Percentiles rank a stretch among this genome's conserved stretches.
Conservation (phyloP, 306 rosid species). For the Trifolium fragiferum region DNA sequence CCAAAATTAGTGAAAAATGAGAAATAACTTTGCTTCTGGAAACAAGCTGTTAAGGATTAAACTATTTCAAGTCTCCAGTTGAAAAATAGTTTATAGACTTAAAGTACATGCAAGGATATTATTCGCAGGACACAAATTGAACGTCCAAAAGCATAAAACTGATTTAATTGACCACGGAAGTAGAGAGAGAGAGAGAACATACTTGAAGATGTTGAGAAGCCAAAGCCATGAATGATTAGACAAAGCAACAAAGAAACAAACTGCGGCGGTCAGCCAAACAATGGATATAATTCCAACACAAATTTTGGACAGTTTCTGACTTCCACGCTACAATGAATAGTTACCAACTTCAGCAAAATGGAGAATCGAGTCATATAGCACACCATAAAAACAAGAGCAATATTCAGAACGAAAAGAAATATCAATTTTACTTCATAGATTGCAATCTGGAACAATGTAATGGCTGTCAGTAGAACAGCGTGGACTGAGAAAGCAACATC, state of each 20-base stretch:
- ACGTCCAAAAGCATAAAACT: background rate
- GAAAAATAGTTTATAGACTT: background rate
- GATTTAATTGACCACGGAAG: conserved; percentile 2
- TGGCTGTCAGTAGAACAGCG: conserved; percentile 78
- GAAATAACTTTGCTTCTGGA: conserved; percentile 1
- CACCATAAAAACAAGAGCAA: background rate
- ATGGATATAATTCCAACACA: conserved; percentile 61
- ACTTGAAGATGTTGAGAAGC: conserved; percentile 82
- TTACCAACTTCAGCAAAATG: conserved; percentile 28
- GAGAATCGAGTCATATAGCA: conserved; percentile 10
- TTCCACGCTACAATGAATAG: conserved; percentile 67
- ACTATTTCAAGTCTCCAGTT: no score
- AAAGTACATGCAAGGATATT: background rate
- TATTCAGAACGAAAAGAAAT: conserved; percentile 5
- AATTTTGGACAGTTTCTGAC: conserved; percentile 74
- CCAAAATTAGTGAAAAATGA: background rate
- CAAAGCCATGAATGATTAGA: conserved; percentile 89
- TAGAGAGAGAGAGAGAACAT: conserved; percentile 30
- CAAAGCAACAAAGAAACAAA: conserved; percentile 83
- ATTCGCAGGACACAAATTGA: background rate
- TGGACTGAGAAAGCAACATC: conserved; percentile 93
- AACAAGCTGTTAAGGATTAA: no score
- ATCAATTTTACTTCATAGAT: conserved; percentile 70
- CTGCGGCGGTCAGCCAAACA: conserved; percentile 76
- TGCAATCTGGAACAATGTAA: conserved; percentile 72